Evolutionary conservation across 1,284 basidiomycete species (phyloP).

Genomic region (Pisolithus thermaeus): DNA sequence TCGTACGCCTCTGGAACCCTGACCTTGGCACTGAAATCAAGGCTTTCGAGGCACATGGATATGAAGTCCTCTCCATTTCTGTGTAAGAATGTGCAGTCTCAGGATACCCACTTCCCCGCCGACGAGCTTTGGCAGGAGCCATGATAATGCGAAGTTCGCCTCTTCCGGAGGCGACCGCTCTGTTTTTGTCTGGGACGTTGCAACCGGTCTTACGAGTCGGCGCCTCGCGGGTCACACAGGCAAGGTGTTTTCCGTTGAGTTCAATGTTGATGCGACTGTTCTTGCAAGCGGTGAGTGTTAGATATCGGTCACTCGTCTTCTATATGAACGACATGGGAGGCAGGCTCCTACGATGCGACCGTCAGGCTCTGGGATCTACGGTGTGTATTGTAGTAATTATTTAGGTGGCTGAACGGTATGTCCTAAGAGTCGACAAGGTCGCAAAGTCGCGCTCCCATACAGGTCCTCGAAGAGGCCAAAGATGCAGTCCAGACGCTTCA

Average conservation of each 20-base stretch:
- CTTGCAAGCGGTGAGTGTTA: constrained; percentile 71
- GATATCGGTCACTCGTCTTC: constrained; percentile 1
- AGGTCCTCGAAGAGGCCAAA: constrained; percentile 83
- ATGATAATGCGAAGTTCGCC: constrained; percentile 91
- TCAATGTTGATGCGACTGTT: constrained; percentile 82
- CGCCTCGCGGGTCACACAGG: constrained; percentile 85
- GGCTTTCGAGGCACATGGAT: constrained; percentile 84
- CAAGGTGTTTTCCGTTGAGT: constrained; percentile 86
- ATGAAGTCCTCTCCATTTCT: constrained; percentile 87
- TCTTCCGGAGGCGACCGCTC: constrained; percentile 91
- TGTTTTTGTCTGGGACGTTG: constrained; percentile 95
- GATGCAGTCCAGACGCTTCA: constrained; percentile 85
- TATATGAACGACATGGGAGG: neutral
- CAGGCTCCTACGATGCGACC: constrained; percentile 85
- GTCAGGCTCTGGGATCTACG: constrained; percentile 87
- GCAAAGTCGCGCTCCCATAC: constrained; percentile 79
- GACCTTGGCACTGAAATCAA: constrained; percentile 83
- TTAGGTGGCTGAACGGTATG: neutral
- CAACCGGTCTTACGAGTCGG: constrained; percentile 75
- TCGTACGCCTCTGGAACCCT: constrained; percentile 90
- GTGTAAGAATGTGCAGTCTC: constrained; percentile 51
- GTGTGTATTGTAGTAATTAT: constrained; percentile 31
- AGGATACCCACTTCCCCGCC: neutral
- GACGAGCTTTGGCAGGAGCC: constrained; percentile 48
- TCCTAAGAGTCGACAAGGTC: constrained; percentile 43